phyloP scores from a whole-genome alignment of 352 stramenopile species.

The Phytophthora citrophthora region DNA sequence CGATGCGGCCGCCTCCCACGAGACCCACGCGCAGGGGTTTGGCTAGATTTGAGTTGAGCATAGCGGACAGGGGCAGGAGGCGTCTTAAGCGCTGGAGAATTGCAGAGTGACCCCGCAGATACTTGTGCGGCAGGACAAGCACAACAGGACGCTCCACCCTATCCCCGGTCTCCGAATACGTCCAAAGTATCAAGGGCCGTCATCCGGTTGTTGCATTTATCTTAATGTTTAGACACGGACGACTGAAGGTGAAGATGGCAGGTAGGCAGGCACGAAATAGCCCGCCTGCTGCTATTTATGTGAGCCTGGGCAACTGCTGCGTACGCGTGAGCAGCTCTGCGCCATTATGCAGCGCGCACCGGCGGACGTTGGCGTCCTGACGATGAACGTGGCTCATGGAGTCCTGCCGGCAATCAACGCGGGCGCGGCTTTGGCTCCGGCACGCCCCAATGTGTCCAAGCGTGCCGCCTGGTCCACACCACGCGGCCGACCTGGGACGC shows the following conservation, averaged over 20 bases:
- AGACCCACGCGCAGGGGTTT: slow-evolving; percentile 64
- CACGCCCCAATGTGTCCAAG: slow-evolving; percentile 36
- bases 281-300: slow-evolving; percentile 24
- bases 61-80: neutral
- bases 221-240: too few species aligned
- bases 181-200: neutral
- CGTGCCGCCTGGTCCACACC: slow-evolving; percentile 34
- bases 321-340: slow-evolving; percentile 2
- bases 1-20: slow-evolving; percentile 73
- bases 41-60: slow-evolving; percentile 38
- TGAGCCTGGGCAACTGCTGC: neutral
- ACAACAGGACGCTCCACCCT: slow-evolving; percentile 13
- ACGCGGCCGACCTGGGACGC: slow-evolving; percentile 4
- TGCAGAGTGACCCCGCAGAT: slow-evolving; percentile 9
- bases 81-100: slow-evolving; percentile 7
- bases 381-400: neutral
- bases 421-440: neutral
- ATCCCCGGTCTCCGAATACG: too few species aligned
- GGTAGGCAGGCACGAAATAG: too few species aligned
- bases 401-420: slow-evolving; percentile 15
- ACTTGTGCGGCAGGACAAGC: slow-evolving; percentile 14
- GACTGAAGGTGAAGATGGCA: neutral
- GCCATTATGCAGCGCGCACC: slow-evolving; percentile 1
- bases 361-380: neutral
- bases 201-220: slow-evolving; percentile 9